Base-by-base conservation (phyloP, 2,329 filamentous ascomycete species). In the Fusarium subglutinans region DNA sequence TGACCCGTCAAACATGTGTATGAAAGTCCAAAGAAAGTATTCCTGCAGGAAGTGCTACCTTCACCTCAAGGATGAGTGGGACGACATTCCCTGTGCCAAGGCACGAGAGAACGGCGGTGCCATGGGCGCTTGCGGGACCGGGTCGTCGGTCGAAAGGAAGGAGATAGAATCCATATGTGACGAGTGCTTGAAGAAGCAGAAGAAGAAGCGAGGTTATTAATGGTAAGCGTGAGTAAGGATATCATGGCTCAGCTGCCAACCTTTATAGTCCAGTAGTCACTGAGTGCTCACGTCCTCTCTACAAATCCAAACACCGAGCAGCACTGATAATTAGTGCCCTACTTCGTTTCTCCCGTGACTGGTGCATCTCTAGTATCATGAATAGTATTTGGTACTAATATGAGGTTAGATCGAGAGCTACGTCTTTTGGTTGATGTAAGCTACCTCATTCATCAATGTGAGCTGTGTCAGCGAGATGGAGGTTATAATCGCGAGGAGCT, bases 311-410 rank as follows among this genome's bases (percentile, higher is more conserved):
- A 11, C 3, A 38, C 12, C 12, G 4, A 22, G 10, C 7, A 17
- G 14, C 4, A 40, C 7, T 17, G 4, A 17, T 10, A 28, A 17
- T 28, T 5, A 13, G 5, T 7, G 5, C 4, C 38, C 18, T 63
- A 70, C 38, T 76, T 30, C 47, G 69, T 76, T 4, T 68, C n/a
- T 12, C 69, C 62, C 11, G 54, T 40, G 7, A 62, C 61, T 20
- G 54, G 33, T 4, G 70, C 13, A 28, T 77, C 76, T 0, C 74
- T 75, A 2, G 75, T 75, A 13, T 79, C 56, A 24, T 78, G 76
- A 12, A 78, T 60, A 4, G 41, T 60, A 18, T 77, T 77, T 1
- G 69, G 74, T 5, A 77, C 71, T 22, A 3, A 17, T 22, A 48
- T 9, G 8, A 62, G 55, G 15, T 50, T 18, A 10, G 41, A 44